These are phyloP conservation scores for Amborella trichopoda DNA, from an alignment of 164 flowering plant species.

Conservation along the genomic window DNA sequence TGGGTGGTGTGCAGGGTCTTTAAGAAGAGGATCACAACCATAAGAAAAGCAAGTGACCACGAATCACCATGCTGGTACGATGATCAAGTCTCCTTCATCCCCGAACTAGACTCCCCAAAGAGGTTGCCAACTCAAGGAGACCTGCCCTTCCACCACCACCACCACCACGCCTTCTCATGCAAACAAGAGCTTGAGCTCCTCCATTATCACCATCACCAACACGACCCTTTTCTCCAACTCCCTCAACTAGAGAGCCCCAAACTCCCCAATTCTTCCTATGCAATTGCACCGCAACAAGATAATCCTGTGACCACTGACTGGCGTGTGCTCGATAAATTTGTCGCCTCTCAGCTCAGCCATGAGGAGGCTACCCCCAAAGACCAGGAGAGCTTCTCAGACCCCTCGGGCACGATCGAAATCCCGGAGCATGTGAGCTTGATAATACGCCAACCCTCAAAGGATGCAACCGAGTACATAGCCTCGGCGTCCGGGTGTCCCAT, in stretches of 20 bases:
- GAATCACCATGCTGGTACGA: conserved; percentile 78
- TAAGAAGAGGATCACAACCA: conserved; percentile 62
- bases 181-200: conserved; percentile 72
- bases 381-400: too few relatives aligned
- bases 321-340: conserved; percentile 89
- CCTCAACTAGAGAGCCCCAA: conserved; percentile 83
- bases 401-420: too few relatives aligned
- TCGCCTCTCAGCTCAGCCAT: conserved; percentile 92
- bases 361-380: too few relatives aligned
- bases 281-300: too few relatives aligned
- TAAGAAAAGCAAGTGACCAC: conserved; percentile 40
- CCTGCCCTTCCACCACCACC: too few relatives aligned
- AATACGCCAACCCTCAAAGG: too few relatives aligned
- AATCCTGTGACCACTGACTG: too few relatives aligned
- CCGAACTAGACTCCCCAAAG: conserved; percentile 54
- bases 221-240: conserved; percentile 54
- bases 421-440: too few relatives aligned
- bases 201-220: conserved; percentile 35
- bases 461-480: too few relatives aligned
- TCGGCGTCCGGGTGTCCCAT: too few relatives aligned
- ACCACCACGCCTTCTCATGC: conserved; percentile 33
- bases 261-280: conserved; percentile 32
- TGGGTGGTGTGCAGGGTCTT: conserved; percentile 96
- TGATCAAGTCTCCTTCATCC: conserved; percentile 76
- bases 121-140: conserved; percentile 22